Base-by-base conservation (phyloP, 2,329 filamentous ascomycete species). In the Camptophora hylomeconis region DNA sequence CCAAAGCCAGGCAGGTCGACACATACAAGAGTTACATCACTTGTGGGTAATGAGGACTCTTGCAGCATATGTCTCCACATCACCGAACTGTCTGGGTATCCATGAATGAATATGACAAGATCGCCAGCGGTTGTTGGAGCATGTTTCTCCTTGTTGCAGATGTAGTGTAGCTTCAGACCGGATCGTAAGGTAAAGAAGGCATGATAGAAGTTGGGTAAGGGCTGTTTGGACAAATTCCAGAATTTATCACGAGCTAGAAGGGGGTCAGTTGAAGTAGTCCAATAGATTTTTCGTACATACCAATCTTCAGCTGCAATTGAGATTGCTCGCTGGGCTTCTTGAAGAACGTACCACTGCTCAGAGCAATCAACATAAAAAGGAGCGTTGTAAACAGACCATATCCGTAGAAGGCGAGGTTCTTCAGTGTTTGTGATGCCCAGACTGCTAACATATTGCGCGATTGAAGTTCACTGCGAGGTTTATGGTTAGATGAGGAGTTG, bases 1-100 rank as follows among this genome's bases (percentile, higher is more conserved):
- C 69, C 69, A 37, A 65, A 72, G 2, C 69, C 69, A 11, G 69
- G 69, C 5, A 74, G 45, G 42, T 73, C 69, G 20, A 72, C 53
- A 0, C 66, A 67, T 17, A 73, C 57, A 5, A 72, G 40, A 12
- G 58, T 59, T 12, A 61, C 56, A 5, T 53, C 40, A 15, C 53
- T 35, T 15, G 50, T 47, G 16, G 58, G 47, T 7, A 61, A 41
- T 7, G 49, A 41, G 6, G 52, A 34, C 1, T 58, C 60, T 20
- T 48, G 47, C 12, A 72, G 48, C 14, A 68, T 47, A 28, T 61
- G 51, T 24, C 57, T 56, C 65, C 67, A 74, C 28, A 72, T 49
- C 7, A 61, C 54, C 49, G 57, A 70, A 32, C 66, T 69, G 40
- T 74, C 69, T 5, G 69, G 69, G 34, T 71, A 74, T 20, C 69